A percentile compares a stretch with the other conserved stretches of the same genome.
phyloP scores from a whole-genome alignment of 1,284 basidiomycete genomes.

The Neotropicomus parvogracilis region DNA sequence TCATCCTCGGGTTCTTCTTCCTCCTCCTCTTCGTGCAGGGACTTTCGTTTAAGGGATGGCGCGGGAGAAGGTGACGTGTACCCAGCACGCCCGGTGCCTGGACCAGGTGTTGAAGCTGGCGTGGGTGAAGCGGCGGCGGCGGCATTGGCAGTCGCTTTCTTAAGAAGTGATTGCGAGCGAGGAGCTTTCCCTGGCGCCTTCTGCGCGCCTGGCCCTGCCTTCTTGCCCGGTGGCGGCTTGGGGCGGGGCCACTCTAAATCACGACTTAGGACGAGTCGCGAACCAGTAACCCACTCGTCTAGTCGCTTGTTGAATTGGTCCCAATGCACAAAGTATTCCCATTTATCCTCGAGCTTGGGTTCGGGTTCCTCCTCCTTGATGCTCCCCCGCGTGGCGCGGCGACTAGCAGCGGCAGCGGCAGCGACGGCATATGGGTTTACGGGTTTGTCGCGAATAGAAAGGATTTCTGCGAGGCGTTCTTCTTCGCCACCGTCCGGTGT shows the following conservation, averaged over 20 bases:
- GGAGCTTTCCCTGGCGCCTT: constrained; percentile 63
- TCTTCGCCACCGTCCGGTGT: constrained; percentile 71
- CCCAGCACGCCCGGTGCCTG: constrained; percentile 39
- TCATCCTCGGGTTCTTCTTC: constrained; percentile 54
- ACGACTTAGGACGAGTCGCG: constrained; percentile 77
- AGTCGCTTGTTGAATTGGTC: constrained; percentile 97
- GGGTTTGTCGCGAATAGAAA: constrained; percentile 86
- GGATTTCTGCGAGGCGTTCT: constrained; percentile 89
- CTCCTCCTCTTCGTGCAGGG: constrained; percentile 48
- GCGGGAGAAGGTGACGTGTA: constrained; percentile 58
- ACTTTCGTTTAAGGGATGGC: constrained; percentile 63
- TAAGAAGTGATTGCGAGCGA: constrained; percentile 57
- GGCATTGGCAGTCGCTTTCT: constrained; percentile 76
- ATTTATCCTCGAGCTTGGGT: constrained; percentile 67
- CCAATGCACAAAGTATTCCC: constrained; percentile 97
- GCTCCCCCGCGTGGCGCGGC: constrained; percentile 38
- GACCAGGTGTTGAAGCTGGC: constrained; percentile 46
- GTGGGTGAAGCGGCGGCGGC: constrained; percentile 49
- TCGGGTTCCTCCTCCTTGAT: constrained; percentile 45
- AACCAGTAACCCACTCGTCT: constrained; percentile 96
- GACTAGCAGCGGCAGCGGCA: constrained; percentile 14
- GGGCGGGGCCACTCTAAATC: constrained; percentile 98
- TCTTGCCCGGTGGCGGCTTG: constrained; percentile 58
- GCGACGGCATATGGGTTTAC: constrained; percentile 52
- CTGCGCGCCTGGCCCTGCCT: constrained; percentile 42